Base-by-base conservation (phyloP, 108 stramenopile genomes). In the Skeletonema potamos region DNA sequence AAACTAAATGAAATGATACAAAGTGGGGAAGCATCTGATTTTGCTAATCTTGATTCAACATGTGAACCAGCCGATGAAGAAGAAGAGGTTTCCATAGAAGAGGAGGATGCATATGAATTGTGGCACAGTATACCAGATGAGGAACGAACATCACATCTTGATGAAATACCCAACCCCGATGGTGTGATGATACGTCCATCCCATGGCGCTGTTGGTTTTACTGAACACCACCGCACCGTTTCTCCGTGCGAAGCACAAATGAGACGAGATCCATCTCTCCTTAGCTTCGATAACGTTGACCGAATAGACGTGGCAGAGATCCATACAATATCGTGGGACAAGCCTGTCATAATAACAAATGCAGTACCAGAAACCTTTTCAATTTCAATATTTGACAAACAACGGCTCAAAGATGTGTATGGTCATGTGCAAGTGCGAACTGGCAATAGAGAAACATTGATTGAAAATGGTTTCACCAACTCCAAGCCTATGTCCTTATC, bases 371-470 rank as follows among this genome's bases (percentile, higher is more conserved):
- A 24, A 2, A 66, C 22, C 2, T 0, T 64, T 43, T 20, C 68
- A 48, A 54, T 37, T 12, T n/a, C 1, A 10, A 11, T 54, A 27
- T 29, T 58, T 18, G 43, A 62, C 64, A 64, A 64, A 11, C n/a
- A 75, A 24, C 11, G 54, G 5, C 33, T 81, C 1, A 17, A 29
- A 24, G 34, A 44, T 12, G 3, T 62, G 0, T 48, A 71, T 15
- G 43, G 34, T 22, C 62, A 72, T 24, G 66, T 56, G 7, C 33
- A 70, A 30, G 80, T 81, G 27, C 74, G 80, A 29, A 81, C 80
- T 24, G 80, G 80, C 6, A 81, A 81, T 37, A 69, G 80, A 17
- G 75, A 81, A 64, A 81, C 80, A 30, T 36, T 81, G 27, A 58
- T 71, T 6, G 70, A 76, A 12, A 81, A 76, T 66, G 80, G 80